Evolutionary conservation across 78 protist species (phyloP).

Genomic region (Corallochytrium limacisporum): DNA sequence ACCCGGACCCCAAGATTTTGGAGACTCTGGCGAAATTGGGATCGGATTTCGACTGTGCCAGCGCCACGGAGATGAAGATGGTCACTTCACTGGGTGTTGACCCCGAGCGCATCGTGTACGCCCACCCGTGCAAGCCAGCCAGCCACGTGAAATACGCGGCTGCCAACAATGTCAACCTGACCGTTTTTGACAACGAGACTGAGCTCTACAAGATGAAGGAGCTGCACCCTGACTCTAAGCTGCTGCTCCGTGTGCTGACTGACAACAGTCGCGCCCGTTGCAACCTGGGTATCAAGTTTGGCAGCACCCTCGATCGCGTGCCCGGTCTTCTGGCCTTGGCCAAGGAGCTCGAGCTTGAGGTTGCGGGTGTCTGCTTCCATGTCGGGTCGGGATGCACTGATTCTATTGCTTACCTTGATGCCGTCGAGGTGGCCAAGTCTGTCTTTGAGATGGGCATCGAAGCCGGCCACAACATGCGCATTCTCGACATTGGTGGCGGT

Average conservation of each 20-base stretch:
- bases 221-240: conserved; percentile 63
- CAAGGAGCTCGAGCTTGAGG: conserved; percentile 34
- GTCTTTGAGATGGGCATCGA: conserved; percentile 72
- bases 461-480: conserved; percentile 27
- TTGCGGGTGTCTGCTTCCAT: conserved; percentile 80
- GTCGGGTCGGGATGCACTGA: conserved; percentile 78
- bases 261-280: conserved; percentile 65
- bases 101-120: conserved; percentile 64
- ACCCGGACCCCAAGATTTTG: conserved; percentile 48
- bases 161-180: conserved; percentile 29
- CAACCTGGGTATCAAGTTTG: conserved; percentile 29
- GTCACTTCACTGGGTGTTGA: conserved; percentile 41
- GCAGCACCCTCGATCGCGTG: background rate
- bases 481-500: conserved; percentile 96
- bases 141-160: conserved; percentile 41
- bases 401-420: conserved; percentile 49
- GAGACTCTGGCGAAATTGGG: conserved; percentile 50
- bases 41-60: conserved; percentile 77
- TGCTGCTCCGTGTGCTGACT: conserved; percentile 73
- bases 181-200: conserved; percentile 79
- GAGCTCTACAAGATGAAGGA: conserved; percentile 74
- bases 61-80: conserved; percentile 45
- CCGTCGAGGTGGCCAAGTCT: conserved; percentile 38
- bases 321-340: conserved; percentile 2
- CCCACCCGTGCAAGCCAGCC: conserved; percentile 80